Evolutionary conservation across 495 filamentous ascomycete genomes (phyloP).

Genomic region (Glutinoglossum americanum): DNA sequence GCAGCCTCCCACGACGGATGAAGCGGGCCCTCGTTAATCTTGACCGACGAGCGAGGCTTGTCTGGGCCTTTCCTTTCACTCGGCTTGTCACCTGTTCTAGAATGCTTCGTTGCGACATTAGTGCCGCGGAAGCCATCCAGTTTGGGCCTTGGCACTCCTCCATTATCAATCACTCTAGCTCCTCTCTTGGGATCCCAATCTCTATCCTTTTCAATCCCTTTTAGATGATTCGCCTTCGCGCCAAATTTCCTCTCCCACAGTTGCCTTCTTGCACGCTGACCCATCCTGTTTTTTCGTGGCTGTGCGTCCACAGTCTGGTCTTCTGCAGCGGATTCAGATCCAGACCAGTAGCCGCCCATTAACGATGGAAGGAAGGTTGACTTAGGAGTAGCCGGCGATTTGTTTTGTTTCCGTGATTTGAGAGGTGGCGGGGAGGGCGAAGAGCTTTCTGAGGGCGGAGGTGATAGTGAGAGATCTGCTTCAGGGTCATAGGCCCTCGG

Average conservation of each 20-base stretch:
- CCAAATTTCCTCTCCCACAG: conserved; percentile 91
- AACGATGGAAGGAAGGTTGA: conserved; percentile 74
- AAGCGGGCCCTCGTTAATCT: conserved; percentile 33
- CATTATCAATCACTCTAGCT: conserved; percentile 3
- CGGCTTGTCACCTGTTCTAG: conserved; percentile 10
- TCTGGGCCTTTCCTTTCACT: background rate
- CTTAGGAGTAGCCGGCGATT: conserved; percentile 7
- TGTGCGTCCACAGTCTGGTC: conserved; percentile 16
- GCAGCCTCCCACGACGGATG: conserved; percentile 93
- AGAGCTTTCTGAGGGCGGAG: background rate
- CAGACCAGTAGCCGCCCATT: conserved; percentile 72
- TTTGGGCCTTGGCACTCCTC: background rate
- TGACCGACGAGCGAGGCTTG: background rate
- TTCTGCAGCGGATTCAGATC: conserved; percentile 45
- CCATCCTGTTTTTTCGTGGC: conserved; percentile 58
- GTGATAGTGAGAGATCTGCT: background rate
- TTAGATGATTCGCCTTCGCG: conserved; percentile 49
- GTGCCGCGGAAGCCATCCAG: conserved; percentile 2
- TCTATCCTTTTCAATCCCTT: conserved; percentile 20
- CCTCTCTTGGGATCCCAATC: conserved; percentile 30
- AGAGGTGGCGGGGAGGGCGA: background rate
- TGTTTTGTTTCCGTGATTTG: conserved; percentile 7
- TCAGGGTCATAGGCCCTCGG: background rate
- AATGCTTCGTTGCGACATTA: background rate
- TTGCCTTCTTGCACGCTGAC: conserved; percentile 65